Evolutionary conservation across 2,329 filamentous ascomycete species (phyloP).

Genomic region (Colletotrichum sp.): DNA sequence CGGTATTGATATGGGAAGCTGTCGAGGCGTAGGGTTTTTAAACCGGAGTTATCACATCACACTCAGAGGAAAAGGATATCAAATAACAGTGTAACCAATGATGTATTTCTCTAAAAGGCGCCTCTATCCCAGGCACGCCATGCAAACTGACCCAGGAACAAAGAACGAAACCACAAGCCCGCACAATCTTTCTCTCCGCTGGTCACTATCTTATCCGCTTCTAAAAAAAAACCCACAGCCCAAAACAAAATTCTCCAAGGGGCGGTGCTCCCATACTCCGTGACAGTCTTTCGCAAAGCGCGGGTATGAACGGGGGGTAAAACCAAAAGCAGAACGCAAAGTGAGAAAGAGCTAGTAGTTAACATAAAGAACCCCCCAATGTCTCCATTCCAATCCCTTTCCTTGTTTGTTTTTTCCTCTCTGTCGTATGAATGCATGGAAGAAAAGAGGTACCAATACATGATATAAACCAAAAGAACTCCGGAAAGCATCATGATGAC

Average conservation of each 20-base stretch:
- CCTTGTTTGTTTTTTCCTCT: background rate
- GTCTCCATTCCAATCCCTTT: background rate
- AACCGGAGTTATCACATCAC: background rate
- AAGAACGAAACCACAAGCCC: background rate
- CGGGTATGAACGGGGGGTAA: background rate
- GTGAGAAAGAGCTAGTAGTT: background rate
- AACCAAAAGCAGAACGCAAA: background rate
- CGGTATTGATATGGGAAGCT: rapidly evolving
- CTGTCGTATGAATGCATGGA: background rate
- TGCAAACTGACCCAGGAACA: background rate
- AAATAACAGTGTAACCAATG: background rate
- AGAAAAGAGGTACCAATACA: background rate
- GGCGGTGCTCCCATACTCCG: background rate
- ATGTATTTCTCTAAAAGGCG: background rate
- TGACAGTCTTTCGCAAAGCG: background rate
- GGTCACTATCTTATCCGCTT: background rate
- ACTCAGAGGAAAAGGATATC: background rate
- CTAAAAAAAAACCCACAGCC: background rate
- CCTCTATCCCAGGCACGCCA: background rate
- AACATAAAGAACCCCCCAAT: background rate
- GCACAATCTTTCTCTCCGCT: background rate
- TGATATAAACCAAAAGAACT: background rate
- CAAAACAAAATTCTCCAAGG: background rate
- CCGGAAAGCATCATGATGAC: background rate
- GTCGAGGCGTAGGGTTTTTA: background rate